phyloP scores from a whole-genome alignment of 306 rosid species.

The Gleditsia sinensis region DNA sequence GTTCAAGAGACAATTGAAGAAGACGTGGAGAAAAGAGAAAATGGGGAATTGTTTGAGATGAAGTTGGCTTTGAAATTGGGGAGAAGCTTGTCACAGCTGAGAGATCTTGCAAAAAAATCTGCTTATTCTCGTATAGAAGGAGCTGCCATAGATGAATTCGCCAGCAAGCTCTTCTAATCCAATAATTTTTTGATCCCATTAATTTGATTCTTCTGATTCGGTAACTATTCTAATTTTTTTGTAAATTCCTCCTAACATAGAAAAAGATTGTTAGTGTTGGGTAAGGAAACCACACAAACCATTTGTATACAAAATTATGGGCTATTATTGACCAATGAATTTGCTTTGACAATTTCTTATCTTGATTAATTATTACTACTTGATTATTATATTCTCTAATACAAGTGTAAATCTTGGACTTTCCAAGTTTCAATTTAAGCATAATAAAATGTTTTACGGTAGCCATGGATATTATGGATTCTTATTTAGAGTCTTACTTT shows the following conservation, averaged over 20 bases:
- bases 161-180: constrained; percentile 61
- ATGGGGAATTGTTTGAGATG: constrained; percentile 68
- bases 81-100: constrained; percentile 66
- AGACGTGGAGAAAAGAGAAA: constrained; percentile 66
- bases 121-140: constrained; percentile 59
- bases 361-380: not conserved
- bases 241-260: not conserved
- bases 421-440: not conserved
- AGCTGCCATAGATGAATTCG: constrained; percentile 61
- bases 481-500: not conserved
- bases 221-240: not conserved
- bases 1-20: constrained; percentile 49
- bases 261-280: no score
- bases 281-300: not conserved
- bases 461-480: no score
- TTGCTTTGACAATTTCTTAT: not conserved
- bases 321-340: not conserved
- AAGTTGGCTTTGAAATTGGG: constrained; percentile 74
- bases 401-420: not conserved
- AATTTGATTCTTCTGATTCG: constrained; percentile 16
- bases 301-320: not conserved
- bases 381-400: not conserved
- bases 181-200: no score
- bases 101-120: constrained; percentile 61
- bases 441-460: no score